Conservation (phyloP, 768 basidiomycete species). For the Suillus cothurnatus region DNA sequence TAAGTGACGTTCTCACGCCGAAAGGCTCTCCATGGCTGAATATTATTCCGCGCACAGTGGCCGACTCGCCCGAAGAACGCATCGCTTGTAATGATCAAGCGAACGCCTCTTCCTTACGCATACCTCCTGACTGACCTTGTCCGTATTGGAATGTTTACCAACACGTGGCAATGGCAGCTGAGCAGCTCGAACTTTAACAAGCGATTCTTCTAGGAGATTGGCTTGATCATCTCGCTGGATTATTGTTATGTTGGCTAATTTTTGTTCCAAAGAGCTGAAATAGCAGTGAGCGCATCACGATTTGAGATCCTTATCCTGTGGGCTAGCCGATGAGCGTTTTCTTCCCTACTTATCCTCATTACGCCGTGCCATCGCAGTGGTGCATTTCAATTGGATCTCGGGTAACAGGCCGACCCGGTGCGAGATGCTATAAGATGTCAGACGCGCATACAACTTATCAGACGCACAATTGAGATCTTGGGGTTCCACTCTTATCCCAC, state of each 20-base stretch:
- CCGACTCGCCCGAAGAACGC: not conserved
- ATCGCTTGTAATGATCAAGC: not conserved
- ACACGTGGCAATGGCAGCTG: not conserved
- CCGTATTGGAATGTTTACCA: not conserved
- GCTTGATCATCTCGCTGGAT: not conserved
- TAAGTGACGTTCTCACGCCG: too few relatives aligned
- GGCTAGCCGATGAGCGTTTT: not conserved
- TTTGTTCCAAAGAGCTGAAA: not conserved
- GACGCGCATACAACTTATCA: constrained; percentile 21
- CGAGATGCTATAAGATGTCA: constrained; percentile 26
- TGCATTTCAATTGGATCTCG: constrained; percentile 12
- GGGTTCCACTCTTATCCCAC: constrained; percentile 35
- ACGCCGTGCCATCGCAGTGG: not conserved
- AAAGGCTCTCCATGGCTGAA: not conserved
- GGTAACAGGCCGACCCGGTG: constrained; percentile 28
- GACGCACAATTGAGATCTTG: constrained; percentile 17
- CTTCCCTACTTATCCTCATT: not conserved
- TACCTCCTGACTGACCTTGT: not conserved
- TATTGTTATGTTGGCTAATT: not conserved
- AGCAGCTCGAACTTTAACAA: too few relatives aligned
- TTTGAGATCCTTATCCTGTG: not conserved
- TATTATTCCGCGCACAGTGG: not conserved
- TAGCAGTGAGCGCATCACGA: not conserved
- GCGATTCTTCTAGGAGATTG: too few relatives aligned
- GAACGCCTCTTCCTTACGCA: not conserved